A percentile compares a stretch with the other conserved stretches of the same genome.
These are phyloP conservation scores for Simmondsia chinensis DNA, from an alignment of 148 eudicot genomes.

Conservation along the genomic window DNA sequence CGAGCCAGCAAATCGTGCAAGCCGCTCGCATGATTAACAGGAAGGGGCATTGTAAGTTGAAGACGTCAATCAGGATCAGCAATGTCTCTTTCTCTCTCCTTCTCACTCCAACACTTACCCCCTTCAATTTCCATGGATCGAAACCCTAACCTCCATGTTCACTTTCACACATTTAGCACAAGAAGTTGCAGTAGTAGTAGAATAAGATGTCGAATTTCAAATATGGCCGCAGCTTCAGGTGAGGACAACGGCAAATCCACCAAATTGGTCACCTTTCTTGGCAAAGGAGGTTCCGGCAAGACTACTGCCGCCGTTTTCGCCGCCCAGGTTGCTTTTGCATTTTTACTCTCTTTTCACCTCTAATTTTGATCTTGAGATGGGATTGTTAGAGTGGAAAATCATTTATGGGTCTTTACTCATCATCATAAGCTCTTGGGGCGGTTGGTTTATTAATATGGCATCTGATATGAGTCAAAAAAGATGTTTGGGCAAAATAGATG, in stretches of 20 bases:
- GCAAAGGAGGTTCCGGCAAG: slow-evolving; percentile 96
- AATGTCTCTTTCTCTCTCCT: slow-evolving; percentile 15
- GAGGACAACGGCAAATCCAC: slow-evolving; percentile 23
- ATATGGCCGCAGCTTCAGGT: slow-evolving; percentile 7
- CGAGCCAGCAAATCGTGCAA: no score
- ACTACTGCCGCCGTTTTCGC: slow-evolving; percentile 84
- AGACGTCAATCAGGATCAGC: not conserved
- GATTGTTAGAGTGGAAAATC: no score
- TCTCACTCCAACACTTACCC: not conserved
- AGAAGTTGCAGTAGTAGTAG: not conserved
- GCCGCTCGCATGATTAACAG: no score
- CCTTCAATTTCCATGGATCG: slow-evolving; percentile 3
- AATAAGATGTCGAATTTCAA: slow-evolving; percentile 4
- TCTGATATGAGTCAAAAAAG: no score
- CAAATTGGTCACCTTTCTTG: slow-evolving; percentile 71
- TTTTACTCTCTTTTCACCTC: no score
- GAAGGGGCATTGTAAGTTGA: not conserved
- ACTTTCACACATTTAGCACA: not conserved
- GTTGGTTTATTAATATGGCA: no score
- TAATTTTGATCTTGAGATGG: no score
- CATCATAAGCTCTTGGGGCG: no score
- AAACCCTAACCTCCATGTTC: not conserved
- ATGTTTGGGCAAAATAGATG: no score
- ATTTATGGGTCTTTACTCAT: no score
- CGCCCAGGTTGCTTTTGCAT: slow-evolving; percentile 97